These are phyloP conservation scores for Cardamine occulta DNA, from an alignment of 345 rosid genomes.

Conservation along the genomic window DNA sequence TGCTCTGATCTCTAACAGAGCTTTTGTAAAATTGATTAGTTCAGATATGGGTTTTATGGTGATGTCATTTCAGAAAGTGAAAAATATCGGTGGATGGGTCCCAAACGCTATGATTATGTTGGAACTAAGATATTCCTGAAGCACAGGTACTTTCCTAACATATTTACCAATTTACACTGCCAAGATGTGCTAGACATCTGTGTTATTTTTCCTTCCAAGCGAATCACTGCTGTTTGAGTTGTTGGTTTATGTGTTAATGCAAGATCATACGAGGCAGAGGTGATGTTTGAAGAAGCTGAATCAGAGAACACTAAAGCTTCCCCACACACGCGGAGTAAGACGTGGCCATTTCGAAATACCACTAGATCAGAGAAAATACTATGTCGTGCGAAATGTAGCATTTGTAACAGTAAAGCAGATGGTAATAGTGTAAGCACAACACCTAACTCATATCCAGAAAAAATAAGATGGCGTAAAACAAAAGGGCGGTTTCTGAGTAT, in stretches of 20 bases:
- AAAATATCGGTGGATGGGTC: slow-evolving; percentile 98
- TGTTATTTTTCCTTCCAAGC: slow-evolving; percentile 1
- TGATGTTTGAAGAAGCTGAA: slow-evolving; percentile 65
- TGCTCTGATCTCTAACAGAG: slow-evolving; percentile 33
- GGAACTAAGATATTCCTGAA: slow-evolving; percentile 93
- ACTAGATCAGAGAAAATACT: slow-evolving; percentile 61
- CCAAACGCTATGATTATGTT: slow-evolving; percentile 89
- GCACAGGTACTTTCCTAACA: slow-evolving; percentile 61
- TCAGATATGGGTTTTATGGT: slow-evolving; percentile 95
- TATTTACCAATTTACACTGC: slow-evolving; percentile 2
- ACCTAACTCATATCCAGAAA: slow-evolving; percentile 47
- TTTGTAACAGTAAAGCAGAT: slow-evolving; percentile 56
- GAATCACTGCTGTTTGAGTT: background rate
- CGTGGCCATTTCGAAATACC: slow-evolving; percentile 43
- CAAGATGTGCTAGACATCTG: background rate
- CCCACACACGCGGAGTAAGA: slow-evolving; percentile 42
- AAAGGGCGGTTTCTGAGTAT: slow-evolving; percentile 79
- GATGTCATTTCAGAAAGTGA: slow-evolving; percentile 95
- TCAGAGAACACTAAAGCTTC: slow-evolving; percentile 48
- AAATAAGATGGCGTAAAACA: slow-evolving; percentile 61
- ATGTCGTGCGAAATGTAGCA: slow-evolving; percentile 71
- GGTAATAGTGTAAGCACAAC: slow-evolving; percentile 24
- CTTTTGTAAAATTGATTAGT: slow-evolving; percentile 44
- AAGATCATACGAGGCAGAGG: slow-evolving; percentile 88
- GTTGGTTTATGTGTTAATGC: slow-evolving; percentile 28